A percentile compares a stretch with the other conserved stretches of the same genome.
Conservation (phyloP, 768 basidiomycete genomes). For the Pisolithus marmoratus region DNA sequence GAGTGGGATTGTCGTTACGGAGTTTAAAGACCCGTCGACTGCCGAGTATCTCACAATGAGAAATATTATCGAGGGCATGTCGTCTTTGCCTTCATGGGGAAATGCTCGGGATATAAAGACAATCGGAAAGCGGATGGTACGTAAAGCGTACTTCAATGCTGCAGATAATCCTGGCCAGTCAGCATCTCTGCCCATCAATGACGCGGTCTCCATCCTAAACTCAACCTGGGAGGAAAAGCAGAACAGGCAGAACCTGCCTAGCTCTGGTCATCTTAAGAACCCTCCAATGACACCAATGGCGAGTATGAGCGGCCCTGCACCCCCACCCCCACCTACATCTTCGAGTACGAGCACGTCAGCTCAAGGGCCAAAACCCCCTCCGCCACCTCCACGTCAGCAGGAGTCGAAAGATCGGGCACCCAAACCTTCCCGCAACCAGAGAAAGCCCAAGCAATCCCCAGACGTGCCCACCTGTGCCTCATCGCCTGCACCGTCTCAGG, state of each 20-base stretch:
- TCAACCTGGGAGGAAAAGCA: constrained; percentile 21
- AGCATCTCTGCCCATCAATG: constrained; percentile 20
- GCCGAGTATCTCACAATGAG: constrained; percentile 31
- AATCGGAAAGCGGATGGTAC: constrained; percentile 43
- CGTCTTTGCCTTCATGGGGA: constrained; percentile 53
- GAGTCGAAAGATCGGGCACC: background rate
- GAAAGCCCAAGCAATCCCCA: background rate
- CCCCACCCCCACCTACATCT: constrained; percentile 18
- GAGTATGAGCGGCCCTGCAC: constrained; percentile 13
- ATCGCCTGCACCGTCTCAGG: background rate
- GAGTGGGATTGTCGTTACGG: constrained; percentile 33
- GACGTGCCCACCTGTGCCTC: background rate
- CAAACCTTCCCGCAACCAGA: background rate
- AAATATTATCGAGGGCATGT: constrained; percentile 35
- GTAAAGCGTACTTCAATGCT: constrained; percentile 31
- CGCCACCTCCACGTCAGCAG: constrained; percentile 17
- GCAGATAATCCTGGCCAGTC: constrained; percentile 10
- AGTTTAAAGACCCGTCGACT: constrained; percentile 30
- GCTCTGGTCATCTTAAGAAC: background rate
- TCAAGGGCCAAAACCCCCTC: constrained; percentile 15
- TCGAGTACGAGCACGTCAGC: constrained; percentile 12
- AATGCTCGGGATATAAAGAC: constrained; percentile 63
- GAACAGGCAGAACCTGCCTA: constrained; percentile 19
- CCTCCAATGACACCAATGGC: constrained; percentile 13
- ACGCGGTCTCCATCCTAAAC: constrained; percentile 25